Evolutionary conservation across 208 protist species (phyloP), one percentile per base, ranked within the genome.

Genomic region (Trypanosoma lewisi): DNA sequence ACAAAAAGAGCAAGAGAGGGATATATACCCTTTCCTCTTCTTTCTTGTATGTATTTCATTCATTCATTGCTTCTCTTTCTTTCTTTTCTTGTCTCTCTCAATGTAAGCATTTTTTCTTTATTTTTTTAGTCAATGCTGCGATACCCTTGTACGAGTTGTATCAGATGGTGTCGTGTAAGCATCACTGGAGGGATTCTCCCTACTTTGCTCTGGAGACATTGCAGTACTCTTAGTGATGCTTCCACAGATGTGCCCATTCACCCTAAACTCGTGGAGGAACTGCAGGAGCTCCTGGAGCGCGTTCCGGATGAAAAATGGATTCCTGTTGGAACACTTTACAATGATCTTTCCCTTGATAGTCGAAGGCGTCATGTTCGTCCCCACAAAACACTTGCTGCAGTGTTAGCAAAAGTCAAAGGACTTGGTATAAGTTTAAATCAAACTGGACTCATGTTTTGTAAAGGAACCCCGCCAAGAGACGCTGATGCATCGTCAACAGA

Each of bases 291-390:
- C 28, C 30, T 80, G 14, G 47, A 61, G 23, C 58, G 45, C 27
- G 54, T 61, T 37, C 64, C 75, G 6, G 16, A 41, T 33, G 36
- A 52, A 11, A 75, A 47, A 30, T 95, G 89, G 89, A 51, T 85
- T 44, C 56, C 75, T 1, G 73, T 95, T 27, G 74, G 71, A 27
- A 69, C 84, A 12, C 39, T 93, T 33, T 95, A 95, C 66, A 75
- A 69, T 27, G 73, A 84, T n/a, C 58, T 95, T 4, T 73, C 83
- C 11, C 33, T 64, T 33, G 68, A 67, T 31, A 68, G 70, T 34
- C 80, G 85, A 12, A 77, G 83, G 19, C 34, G 65, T 28, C 67
- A 91, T 51, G 83, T 95, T 34, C 82, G 85, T 2, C 89, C 89
- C 11, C 85, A 95, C 65, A 84, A 83, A 60, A 89, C 80, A 17